Evolutionary conservation across 176 grass and related monocot genomes (phyloP).

Genomic region (Carex cristatella): DNA sequence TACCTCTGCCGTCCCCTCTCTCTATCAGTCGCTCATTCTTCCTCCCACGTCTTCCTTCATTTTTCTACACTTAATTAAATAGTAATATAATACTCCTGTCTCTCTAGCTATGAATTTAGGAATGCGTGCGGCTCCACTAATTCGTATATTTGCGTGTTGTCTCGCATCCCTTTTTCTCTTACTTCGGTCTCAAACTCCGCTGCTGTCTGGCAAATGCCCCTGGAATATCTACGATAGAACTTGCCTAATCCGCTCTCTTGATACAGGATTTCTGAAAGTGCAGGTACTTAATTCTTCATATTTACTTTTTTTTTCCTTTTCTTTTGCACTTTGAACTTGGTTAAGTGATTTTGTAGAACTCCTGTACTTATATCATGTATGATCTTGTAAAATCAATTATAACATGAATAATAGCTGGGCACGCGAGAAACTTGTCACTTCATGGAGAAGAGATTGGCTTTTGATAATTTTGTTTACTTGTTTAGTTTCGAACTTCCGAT

Average conservation of each 20-base stretch:
- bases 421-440: background rate
- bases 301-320: background rate
- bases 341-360: too few relatives aligned
- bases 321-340: background rate
- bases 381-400: background rate
- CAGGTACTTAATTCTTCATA: background rate
- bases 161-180: background rate
- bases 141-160: background rate
- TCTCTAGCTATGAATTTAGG: background rate
- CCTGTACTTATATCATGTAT: too few relatives aligned
- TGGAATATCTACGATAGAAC: background rate
- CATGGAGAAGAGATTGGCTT: background rate
- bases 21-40: conserved; percentile 7
- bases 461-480: background rate
- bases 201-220: conserved; percentile 1
- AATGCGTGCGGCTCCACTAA: conserved; percentile 17
- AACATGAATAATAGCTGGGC: background rate
- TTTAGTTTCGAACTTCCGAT: background rate
- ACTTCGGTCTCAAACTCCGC: conserved; percentile 1
- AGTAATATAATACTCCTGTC: background rate
- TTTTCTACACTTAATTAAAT: conserved; percentile 4
- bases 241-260: background rate
- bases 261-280: background rate
- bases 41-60: conserved; percentile 15
- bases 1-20: conserved; percentile 1